phyloP scores from a whole-genome alignment of 1,284 basidiomycete species.

The Apiotrichum sp. region DNA sequence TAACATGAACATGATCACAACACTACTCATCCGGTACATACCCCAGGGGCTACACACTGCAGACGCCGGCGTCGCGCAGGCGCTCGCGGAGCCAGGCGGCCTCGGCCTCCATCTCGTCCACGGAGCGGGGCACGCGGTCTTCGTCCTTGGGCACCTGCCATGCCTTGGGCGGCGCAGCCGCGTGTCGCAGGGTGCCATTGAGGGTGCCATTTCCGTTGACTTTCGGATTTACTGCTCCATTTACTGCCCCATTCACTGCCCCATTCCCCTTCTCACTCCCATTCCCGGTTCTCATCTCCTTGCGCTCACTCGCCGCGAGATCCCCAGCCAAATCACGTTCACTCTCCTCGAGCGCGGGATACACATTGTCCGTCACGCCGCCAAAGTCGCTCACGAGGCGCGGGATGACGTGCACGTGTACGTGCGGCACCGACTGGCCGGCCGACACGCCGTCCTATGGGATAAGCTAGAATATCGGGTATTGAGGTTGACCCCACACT shows the following conservation, averaged over 20 bases:
- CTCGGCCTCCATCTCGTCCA: constrained; percentile 70
- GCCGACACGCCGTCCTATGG: constrained; percentile 74
- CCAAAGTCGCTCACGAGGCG: constrained; percentile 58
- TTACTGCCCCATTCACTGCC: not conserved
- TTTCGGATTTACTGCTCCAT: too few species aligned
- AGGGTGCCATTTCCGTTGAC: constrained; percentile 1
- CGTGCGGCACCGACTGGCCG: constrained; percentile 80
- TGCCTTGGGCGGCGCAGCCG: constrained; percentile 47
- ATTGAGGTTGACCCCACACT: constrained; percentile 9
- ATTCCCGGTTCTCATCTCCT: not conserved
- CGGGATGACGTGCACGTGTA: constrained; percentile 84
- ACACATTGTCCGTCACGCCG: constrained; percentile 65
- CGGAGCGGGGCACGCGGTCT: constrained; percentile 58
- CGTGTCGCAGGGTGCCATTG: constrained; percentile 1
- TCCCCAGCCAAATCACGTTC: constrained; percentile 49
- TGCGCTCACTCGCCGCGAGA: not conserved
- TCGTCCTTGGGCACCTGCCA: constrained; percentile 59
- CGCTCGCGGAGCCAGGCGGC: constrained; percentile 55
- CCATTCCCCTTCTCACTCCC: too few species aligned
- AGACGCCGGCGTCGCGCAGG: not conserved
- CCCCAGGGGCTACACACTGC: too few species aligned
- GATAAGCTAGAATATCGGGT: not conserved
- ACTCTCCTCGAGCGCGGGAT: constrained; percentile 65
- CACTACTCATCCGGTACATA: too few species aligned
- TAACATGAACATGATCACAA: too few species aligned